Conservation (phyloP, 164 flowering plant species). For the Annona cherimola region DNA sequence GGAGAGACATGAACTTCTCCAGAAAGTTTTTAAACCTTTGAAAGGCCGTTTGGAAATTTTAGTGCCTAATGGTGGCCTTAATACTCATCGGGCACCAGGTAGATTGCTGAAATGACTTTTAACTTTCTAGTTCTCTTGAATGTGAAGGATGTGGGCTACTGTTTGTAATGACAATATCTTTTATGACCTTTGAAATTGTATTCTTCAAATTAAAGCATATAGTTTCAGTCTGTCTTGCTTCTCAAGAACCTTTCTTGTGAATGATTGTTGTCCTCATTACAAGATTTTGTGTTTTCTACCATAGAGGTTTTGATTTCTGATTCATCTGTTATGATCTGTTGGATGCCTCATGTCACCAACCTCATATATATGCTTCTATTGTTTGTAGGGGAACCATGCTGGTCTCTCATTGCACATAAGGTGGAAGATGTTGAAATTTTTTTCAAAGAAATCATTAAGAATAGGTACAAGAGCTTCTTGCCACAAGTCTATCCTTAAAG, state of each 20-base stretch:
- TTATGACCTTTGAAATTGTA: too few relatives aligned
- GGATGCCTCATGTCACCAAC: not conserved
- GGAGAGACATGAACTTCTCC: constrained; percentile 81
- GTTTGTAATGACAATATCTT: too few relatives aligned
- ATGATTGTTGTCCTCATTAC: too few relatives aligned
- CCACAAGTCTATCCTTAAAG: not conserved
- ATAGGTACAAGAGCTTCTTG: constrained; percentile 42
- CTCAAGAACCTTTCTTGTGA: too few relatives aligned
- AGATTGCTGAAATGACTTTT: constrained; percentile 2
- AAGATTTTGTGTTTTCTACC: too few relatives aligned
- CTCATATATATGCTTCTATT: not conserved
- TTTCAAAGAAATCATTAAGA: constrained; percentile 80
- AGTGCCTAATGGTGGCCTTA: constrained; percentile 78
- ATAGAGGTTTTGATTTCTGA: not conserved
- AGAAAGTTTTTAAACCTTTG: constrained; percentile 68
- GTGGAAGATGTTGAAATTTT: constrained; percentile 79
- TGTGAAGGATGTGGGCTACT: not conserved
- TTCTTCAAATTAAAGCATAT: too few relatives aligned
- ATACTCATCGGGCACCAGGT: constrained; percentile 54
- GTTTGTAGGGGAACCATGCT: constrained; percentile 72
- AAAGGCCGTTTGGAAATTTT: constrained; percentile 78
- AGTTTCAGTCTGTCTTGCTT: too few relatives aligned
- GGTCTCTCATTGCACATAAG: constrained; percentile 64
- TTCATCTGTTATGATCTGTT: not conserved
- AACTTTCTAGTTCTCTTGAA: not conserved